Base-by-base conservation (phyloP, 108 stramenopile genomes). In the Epithemia pelagica region DNA sequence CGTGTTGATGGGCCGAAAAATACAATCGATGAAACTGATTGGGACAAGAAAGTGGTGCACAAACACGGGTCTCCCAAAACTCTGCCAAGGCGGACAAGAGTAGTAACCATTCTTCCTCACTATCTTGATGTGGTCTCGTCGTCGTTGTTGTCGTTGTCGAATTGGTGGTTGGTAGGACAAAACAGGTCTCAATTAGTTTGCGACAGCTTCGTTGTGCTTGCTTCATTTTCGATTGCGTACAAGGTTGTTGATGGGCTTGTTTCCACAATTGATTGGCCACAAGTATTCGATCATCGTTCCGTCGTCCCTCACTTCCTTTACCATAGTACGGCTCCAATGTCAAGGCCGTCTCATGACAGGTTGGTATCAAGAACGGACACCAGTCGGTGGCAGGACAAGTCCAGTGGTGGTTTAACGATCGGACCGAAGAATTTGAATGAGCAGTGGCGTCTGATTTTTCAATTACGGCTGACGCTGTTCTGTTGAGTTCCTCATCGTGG, bases 301-400 rank as follows among this genome's bases (percentile, higher is more conserved):
- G 28, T 22, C 54, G 57, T 21, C 32, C 62, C 59, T 21, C 30
- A 28, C 52, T n/a, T 51, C 62, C 51, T 59, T 56, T 22, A 30
- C 46, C 33, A 15, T 52, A 28, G n/a, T 27, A 25, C 22, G 54
- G 19, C 26, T 72, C 28, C 20, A 67, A 55, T 8, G 56, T 46
- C 31, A 78, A 61, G 23, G 75, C 56, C 27, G 37, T 46, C 15
- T 46, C 37, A 15, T 46, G 37, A 46, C 37, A 46, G 15, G 5
- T 46, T 5, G 37, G 37, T n/a, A n/a, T n/a, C 37, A 46, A 46
- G 37, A 46, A 46, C 15, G 5, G 37, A 46, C 37, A 46, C 37
- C 37, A 46, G 10, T 5, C 15, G 10, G 15, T 15, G 37, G 37
- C 37, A 5, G 37, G 37, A 46, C 37, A 46, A 46, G 15, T 46